These are phyloP conservation scores for Pyrenochaeta sp. DNA, from an alignment of 2,329 filamentous ascomycete genomes.

Conservation along the genomic window DNA sequence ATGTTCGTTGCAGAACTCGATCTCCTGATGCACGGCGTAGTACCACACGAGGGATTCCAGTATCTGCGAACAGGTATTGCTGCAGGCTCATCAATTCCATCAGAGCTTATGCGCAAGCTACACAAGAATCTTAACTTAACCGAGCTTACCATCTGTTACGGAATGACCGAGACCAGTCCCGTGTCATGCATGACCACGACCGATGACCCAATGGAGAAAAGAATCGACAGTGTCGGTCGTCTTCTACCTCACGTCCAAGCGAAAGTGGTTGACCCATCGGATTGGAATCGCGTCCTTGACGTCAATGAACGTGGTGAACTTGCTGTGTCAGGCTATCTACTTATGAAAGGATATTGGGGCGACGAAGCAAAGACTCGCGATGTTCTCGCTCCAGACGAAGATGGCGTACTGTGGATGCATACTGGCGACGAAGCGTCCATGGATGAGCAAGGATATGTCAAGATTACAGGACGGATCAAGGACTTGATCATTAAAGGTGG, in stretches of 20 bases:
- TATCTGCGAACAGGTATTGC: conserved; percentile 87
- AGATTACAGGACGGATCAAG: conserved; percentile 91
- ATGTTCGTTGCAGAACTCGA: conserved; percentile 94
- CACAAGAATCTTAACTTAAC: conserved; percentile 77
- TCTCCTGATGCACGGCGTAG: conserved; percentile 65
- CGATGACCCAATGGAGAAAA: conserved; percentile 73
- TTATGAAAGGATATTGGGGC: conserved; percentile 92
- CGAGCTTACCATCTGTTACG: conserved; percentile 92
- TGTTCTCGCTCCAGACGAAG: conserved; percentile 66
- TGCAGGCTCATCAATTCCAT: conserved; percentile 84
- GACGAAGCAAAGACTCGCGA: conserved; percentile 73
- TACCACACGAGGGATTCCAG: conserved; percentile 61
- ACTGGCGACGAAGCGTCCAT: conserved; percentile 92
- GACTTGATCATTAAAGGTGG: conserved; percentile 94
- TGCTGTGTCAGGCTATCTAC: conserved; percentile 80
- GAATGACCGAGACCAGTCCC: conserved; percentile 90
- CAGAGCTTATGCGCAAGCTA: conserved; percentile 78
- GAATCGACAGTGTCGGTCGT: conserved; percentile 79
- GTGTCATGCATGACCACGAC: conserved; percentile 82
- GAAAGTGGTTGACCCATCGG: conserved; percentile 76
- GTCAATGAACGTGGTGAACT: conserved; percentile 78
- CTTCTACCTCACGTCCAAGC: conserved; percentile 81
- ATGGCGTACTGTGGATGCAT: conserved; percentile 79
- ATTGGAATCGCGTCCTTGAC: conserved; percentile 67
- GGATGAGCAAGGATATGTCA: conserved; percentile 81